Evolutionary conservation across 352 stramenopile species (phyloP).

Genomic region (Pythium angustatum): DNA sequence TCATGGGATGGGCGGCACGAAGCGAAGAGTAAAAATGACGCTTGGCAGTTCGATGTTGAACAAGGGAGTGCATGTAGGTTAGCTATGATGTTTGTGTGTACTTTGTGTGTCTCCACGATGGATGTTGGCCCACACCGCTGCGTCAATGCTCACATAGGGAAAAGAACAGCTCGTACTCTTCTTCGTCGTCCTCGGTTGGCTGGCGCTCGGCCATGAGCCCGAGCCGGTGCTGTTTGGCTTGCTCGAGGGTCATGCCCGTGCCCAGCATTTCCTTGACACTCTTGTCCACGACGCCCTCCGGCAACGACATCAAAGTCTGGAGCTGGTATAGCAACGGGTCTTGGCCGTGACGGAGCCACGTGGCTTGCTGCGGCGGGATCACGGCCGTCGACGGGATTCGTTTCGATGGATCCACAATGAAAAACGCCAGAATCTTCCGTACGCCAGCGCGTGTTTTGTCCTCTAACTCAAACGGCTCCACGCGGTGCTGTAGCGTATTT

Average conservation of each 20-base stretch:
- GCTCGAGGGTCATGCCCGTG: constrained; percentile 27
- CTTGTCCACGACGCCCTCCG: constrained; percentile 16
- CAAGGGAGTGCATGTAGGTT: too few relatives aligned
- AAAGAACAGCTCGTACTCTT: constrained; percentile 25
- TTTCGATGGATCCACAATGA: constrained; percentile 37
- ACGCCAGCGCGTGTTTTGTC: constrained; percentile 28
- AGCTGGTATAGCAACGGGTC: constrained; percentile 6
- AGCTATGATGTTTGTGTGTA: too few relatives aligned
- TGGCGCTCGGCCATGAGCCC: constrained; percentile 36
- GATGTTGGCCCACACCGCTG: too few relatives aligned
- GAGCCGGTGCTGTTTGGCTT: constrained; percentile 26
- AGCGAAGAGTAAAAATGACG: too few relatives aligned
- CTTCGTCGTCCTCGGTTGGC: constrained; percentile 2
- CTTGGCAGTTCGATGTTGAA: too few relatives aligned
- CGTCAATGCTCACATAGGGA: constrained; percentile 28
- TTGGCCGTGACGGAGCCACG: constrained; percentile 12
- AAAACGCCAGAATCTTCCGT: constrained; percentile 45
- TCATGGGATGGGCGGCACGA: too few relatives aligned
- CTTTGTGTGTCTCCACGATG: too few relatives aligned
- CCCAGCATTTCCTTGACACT: constrained; percentile 13
- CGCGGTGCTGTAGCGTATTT: constrained; percentile 35
- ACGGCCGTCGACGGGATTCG: constrained; percentile 32
- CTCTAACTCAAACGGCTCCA: constrained; percentile 32
- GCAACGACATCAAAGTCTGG: background rate
- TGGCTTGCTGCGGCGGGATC: constrained; percentile 36